Percentiles rank a stretch among this genome's conserved stretches.
phyloP scores from a whole-genome alignment of 768 basidiomycete species.

The Lentinula raphanica region DNA sequence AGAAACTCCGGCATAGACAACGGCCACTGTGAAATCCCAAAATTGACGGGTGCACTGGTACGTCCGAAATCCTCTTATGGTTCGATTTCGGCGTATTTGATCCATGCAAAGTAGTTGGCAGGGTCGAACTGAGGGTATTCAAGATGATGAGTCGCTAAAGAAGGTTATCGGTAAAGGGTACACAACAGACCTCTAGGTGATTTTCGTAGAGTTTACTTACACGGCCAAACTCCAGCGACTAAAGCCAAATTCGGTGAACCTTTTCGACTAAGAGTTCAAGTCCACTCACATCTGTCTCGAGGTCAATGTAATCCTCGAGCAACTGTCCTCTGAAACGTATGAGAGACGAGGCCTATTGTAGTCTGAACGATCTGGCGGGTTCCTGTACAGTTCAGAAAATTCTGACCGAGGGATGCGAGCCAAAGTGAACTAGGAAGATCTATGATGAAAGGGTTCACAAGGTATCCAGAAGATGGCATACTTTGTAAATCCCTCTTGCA shows the following conservation, averaged over 20 bases:
- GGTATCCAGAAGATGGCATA: slow-evolving; percentile 21
- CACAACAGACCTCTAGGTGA: slow-evolving; percentile 74
- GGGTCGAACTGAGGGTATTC: slow-evolving; percentile 64
- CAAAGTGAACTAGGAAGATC: slow-evolving; percentile 74
- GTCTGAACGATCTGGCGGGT: slow-evolving; percentile 91
- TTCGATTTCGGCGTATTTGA: slow-evolving; percentile 92
- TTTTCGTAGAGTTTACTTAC: slow-evolving; percentile 90
- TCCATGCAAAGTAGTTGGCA: slow-evolving; percentile 90
- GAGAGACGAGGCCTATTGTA: slow-evolving; percentile 82
- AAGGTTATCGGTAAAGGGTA: not conserved
- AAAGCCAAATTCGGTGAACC: not conserved
- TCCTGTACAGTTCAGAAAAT: slow-evolving; percentile 81
- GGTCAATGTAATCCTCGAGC: slow-evolving; percentile 94
- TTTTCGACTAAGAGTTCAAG: not conserved
- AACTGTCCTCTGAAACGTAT: slow-evolving; percentile 94
- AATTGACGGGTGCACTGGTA: slow-evolving; percentile 90
- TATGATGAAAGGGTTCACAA: not conserved
- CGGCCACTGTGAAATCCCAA: slow-evolving; percentile 76
- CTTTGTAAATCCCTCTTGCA: slow-evolving; percentile 96
- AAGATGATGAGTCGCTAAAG: not conserved
- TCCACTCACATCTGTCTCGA: slow-evolving; percentile 75
- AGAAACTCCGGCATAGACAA: slow-evolving; percentile 93
- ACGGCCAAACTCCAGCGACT: slow-evolving; percentile 93
- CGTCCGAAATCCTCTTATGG: slow-evolving; percentile 81
- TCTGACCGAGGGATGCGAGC: slow-evolving; percentile 89